A percentile compares a stretch with the other conserved stretches of the same genome.
Evolutionary conservation across 129 eudicot genomes (phyloP).

Genomic region (Dittrichia graveolens): DNA sequence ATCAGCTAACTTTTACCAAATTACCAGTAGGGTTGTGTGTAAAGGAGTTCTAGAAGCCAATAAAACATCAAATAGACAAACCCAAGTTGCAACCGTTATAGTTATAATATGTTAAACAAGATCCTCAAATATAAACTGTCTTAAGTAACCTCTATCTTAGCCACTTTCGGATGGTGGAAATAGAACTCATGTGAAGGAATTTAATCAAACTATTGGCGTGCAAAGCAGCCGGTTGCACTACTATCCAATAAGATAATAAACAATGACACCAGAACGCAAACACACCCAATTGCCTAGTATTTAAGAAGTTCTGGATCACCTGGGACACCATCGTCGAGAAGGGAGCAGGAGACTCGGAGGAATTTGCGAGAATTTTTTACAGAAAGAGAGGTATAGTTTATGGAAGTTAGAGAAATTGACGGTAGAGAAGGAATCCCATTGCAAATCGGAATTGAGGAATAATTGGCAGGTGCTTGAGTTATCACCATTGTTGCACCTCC

Average conservation of each 20-base stretch:
- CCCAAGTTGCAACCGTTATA: neutral
- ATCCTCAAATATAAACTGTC: neutral
- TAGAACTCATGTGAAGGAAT: constrained; percentile 10
- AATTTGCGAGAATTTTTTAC: constrained; percentile 33
- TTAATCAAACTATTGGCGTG: constrained; percentile 31
- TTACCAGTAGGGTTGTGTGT: neutral
- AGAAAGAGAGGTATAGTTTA: constrained; percentile 14
- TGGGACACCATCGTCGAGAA: constrained; percentile 48
- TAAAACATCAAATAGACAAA: constrained; percentile 5
- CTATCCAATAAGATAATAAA: neutral
- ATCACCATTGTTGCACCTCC: constrained; percentile 46
- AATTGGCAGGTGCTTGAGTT: constrained; percentile 41
- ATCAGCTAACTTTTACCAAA: neutral
- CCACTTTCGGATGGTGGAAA: neutral
- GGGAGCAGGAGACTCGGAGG: constrained; percentile 41
- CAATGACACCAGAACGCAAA: neutral
- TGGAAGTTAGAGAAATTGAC: constrained; percentile 22
- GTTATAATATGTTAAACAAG: constrained; percentile 1
- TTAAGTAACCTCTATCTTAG: neutral
- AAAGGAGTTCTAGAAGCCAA: constrained; percentile 13
- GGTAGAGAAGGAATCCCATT: constrained; percentile 19
- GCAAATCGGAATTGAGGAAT: constrained; percentile 15
- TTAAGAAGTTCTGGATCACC: constrained; percentile 36
- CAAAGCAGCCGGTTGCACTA: neutral
- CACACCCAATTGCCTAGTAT: neutral